Evolutionary conservation across 1,139 yeast genomes (phyloP).

Genomic region (Candida sp.): DNA sequence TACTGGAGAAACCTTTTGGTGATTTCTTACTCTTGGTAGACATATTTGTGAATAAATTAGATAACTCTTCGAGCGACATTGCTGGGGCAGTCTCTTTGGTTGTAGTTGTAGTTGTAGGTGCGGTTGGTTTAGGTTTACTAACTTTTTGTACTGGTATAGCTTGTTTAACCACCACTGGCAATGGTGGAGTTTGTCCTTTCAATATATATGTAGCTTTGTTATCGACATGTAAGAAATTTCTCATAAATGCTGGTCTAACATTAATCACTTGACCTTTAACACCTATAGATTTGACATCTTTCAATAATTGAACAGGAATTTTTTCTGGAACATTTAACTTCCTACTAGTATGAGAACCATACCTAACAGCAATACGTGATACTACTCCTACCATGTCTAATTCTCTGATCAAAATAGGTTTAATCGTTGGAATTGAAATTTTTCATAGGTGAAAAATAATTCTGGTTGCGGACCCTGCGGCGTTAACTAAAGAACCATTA

Average conservation of each 20-base stretch:
- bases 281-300: slow-evolving; percentile 63
- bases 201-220: slow-evolving; percentile 73
- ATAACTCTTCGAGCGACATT: slow-evolving; percentile 40
- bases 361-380: slow-evolving; percentile 6
- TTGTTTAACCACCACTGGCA: slow-evolving; percentile 52
- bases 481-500: neutral
- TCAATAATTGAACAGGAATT: slow-evolving; percentile 68
- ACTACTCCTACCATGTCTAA: neutral
- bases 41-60: slow-evolving; percentile 31
- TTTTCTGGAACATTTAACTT: slow-evolving; percentile 23
- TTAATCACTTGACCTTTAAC: slow-evolving; percentile 65
- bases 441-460: slow-evolving; percentile 1
- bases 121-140: slow-evolving; percentile 4
- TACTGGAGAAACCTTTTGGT: slow-evolving; percentile 3
- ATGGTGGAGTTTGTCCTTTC: slow-evolving; percentile 50
- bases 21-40: slow-evolving; percentile 6
- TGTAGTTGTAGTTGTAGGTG: slow-evolving; percentile 1
- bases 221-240: slow-evolving; percentile 65
- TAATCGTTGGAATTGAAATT: neutral
- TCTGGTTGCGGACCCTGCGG: neutral
- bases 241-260: slow-evolving; percentile 83
- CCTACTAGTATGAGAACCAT: slow-evolving; percentile 7
- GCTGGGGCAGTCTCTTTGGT: slow-evolving; percentile 14
- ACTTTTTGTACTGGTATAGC: slow-evolving; percentile 8
- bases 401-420: neutral